A percentile compares a stretch with the other conserved stretches of the same genome.
phyloP scores from a whole-genome alignment of 1,284 basidiomycete species.

The Stereum hirsutum region DNA sequence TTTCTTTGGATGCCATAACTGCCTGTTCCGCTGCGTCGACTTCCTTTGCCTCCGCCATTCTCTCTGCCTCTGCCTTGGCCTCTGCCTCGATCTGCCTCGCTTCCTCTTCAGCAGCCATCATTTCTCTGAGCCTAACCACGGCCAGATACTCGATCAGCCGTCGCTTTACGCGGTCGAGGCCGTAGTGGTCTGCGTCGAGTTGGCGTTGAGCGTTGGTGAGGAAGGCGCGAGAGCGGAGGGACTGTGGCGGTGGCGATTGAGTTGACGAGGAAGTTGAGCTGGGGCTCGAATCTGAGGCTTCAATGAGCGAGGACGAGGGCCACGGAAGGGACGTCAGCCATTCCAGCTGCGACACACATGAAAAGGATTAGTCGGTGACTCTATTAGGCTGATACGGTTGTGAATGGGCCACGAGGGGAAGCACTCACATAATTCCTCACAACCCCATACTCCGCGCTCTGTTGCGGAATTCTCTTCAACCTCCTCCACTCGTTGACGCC shows the following conservation, averaged over 20 bases:
- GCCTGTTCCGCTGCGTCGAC: neutral
- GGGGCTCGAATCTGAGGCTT: conserved; percentile 7
- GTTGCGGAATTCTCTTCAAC: conserved; percentile 64
- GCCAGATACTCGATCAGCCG: conserved; percentile 86
- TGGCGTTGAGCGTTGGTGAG: conserved; percentile 59
- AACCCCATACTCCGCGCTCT: conserved; percentile 73
- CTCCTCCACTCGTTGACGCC: conserved; percentile 78
- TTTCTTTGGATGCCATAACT: no score
- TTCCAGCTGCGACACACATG: conserved; percentile 47
- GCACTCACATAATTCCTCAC: conserved; percentile 63
- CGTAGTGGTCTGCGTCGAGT: conserved; percentile 83
- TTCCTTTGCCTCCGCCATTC: neutral
- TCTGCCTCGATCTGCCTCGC: conserved; percentile 6
- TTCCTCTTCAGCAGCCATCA: conserved; percentile 7
- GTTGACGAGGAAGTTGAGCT: neutral
- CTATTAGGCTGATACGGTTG: conserved; percentile 13
- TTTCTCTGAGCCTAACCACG: conserved; percentile 66
- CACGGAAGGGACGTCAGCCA: conserved; percentile 80
- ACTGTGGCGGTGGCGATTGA: conserved; percentile 9
- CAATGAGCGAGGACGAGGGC: conserved; percentile 32
- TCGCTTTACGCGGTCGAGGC: conserved; percentile 86
- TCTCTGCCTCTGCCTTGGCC: conserved; percentile 8
- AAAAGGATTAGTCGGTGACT: conserved; percentile 13
- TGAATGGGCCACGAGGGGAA: neutral
- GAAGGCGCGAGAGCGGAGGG: conserved; percentile 45